phyloP scores from a whole-genome alignment of 176 grass and related monocot species.

The Neostapfia colusana region DNA sequence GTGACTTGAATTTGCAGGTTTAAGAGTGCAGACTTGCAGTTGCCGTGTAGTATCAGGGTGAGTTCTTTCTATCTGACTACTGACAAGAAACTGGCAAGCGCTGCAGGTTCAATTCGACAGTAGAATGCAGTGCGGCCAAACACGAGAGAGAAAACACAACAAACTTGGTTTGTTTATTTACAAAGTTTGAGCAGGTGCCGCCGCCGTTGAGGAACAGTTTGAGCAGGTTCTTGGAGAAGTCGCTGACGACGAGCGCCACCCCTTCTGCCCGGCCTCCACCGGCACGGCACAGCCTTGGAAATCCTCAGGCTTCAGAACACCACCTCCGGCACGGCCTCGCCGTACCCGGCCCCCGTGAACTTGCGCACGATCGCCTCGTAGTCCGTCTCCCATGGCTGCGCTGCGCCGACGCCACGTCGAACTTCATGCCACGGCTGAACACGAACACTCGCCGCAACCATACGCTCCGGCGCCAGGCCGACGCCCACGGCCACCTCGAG shows the following conservation, averaged over 20 bases:
- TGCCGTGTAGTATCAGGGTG: no score
- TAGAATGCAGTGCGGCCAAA: not conserved
- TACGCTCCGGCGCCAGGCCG: no score
- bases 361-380: slow-evolving; percentile 70
- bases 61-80: no score
- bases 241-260: slow-evolving; percentile 78
- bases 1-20: not conserved
- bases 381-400: slow-evolving; percentile 67
- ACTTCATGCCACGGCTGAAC: slow-evolving; percentile 92
- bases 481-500: no score
- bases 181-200: no score
- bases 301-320: slow-evolving; percentile 81
- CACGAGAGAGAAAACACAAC: not conserved
- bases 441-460: slow-evolving; percentile 61
- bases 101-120: not conserved
- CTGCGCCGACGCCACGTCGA: slow-evolving; percentile 57
- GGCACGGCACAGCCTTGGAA: slow-evolving; percentile 57
- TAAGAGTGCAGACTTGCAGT: not conserved
- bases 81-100: not conserved
- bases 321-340: slow-evolving; percentile 55
- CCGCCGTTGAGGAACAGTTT: slow-evolving; percentile 74
- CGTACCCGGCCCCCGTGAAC: slow-evolving; percentile 65
- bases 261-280: slow-evolving; percentile 47
- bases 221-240: slow-evolving; percentile 73
- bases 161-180: not conserved